A percentile compares a stretch with the other conserved stretches of the same genome.
These are phyloP conservation scores for Taphrina deformans DNA, from an alignment of 1,139 yeast genomes.

Conservation along the genomic window DNA sequence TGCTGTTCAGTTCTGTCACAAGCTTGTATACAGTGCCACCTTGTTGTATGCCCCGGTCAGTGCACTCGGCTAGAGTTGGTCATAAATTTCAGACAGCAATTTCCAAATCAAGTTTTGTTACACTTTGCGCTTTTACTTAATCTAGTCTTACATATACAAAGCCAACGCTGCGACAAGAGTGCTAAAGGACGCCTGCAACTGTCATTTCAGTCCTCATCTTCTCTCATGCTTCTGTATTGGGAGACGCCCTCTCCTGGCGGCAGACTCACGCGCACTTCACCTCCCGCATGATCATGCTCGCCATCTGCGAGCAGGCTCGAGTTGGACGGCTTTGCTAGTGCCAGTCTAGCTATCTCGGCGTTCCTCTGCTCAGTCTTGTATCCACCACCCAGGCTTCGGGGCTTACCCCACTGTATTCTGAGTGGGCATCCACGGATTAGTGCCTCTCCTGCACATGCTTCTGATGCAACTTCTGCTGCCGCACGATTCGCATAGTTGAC, in stretches of 20 bases:
- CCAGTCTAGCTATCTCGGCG: conserved; percentile 24
- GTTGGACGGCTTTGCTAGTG: conserved; percentile 3
- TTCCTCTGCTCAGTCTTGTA: conserved; percentile 24
- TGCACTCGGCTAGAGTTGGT: too few relatives aligned
- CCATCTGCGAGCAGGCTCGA: not conserved
- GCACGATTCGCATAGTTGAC: conserved; percentile 54
- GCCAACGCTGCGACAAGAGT: not conserved
- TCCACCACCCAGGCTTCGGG: conserved; percentile 52
- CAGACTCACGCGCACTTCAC: conserved; percentile 7
- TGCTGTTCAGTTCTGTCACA: too few relatives aligned
- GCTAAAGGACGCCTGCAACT: not conserved
- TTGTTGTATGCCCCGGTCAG: too few relatives aligned
- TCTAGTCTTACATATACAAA: not conserved
- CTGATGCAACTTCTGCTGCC: conserved; percentile 60
- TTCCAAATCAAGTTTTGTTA: too few relatives aligned
- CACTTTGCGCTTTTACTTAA: too few relatives aligned
- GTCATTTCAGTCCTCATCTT: not conserved
- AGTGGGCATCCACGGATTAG: conserved; percentile 55
- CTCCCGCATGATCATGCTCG: conserved; percentile 5
- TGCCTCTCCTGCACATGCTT: conserved; percentile 44
- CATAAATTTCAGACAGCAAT: too few relatives aligned
- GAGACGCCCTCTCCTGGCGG: conserved; percentile 9
- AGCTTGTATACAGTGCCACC: too few relatives aligned
- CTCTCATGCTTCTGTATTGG: conserved; percentile 5
- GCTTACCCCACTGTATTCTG: conserved; percentile 67